Conservation (phyloP, 768 basidiomycete genomes). For the Xerocomellus dryophilus region DNA sequence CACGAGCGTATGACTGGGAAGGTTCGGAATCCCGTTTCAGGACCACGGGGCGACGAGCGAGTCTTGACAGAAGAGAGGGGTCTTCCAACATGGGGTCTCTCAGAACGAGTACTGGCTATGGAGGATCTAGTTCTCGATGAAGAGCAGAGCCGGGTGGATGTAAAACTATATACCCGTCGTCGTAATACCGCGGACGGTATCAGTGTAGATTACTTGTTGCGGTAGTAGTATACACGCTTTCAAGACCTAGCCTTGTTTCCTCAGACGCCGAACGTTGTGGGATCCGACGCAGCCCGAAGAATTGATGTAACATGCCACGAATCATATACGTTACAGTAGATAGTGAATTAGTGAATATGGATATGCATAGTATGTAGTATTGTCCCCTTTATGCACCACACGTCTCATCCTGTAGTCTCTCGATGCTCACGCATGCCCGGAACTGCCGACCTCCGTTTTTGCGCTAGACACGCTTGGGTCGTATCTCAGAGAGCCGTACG, state of each 20-base stretch:
- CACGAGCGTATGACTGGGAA: conserved; percentile 58
- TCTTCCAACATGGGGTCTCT: conserved; percentile 66
- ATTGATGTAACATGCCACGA: neutral
- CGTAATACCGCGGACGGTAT: neutral
- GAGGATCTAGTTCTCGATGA: conserved; percentile 71
- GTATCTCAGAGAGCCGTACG: conserved; percentile 17
- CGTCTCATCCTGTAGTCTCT: neutral
- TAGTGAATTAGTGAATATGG: conserved; percentile 14
- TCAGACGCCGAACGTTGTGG: neutral
- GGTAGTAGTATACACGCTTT: conserved; percentile 1
- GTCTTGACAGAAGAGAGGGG: conserved; percentile 61
- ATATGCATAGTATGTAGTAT: conserved; percentile 11
- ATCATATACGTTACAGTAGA: neutral
- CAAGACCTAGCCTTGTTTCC: too few relatives aligned
- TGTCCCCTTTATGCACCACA: neutral
- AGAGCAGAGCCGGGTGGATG: conserved; percentile 8
- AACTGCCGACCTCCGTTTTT: conserved; percentile 8
- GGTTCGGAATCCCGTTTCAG: conserved; percentile 36
- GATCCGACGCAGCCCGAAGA: neutral
- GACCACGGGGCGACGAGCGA: conserved; percentile 24
- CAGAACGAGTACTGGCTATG: conserved; percentile 77
- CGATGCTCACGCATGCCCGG: neutral
- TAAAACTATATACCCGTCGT: neutral
- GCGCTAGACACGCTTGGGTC: conserved; percentile 6
- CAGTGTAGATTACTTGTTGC: neutral